These are phyloP conservation scores for Auxenochlorella pyrenoidosa DNA, from an alignment of 139 green algal species.

Conservation along the genomic window DNA sequence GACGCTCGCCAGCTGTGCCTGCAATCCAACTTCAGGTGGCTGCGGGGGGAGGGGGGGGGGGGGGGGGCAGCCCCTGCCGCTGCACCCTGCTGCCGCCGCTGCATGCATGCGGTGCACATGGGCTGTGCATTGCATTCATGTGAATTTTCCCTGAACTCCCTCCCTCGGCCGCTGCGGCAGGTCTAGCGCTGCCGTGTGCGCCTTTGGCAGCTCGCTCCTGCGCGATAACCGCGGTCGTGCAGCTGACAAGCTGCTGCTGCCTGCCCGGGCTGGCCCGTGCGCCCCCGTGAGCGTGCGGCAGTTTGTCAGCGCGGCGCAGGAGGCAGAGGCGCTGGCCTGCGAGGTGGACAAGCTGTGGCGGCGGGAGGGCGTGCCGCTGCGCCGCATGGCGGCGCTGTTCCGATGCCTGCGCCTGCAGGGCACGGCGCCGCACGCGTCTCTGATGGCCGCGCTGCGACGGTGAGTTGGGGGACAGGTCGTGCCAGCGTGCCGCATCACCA, in stretches of 20 bases:
- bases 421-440: background rate
- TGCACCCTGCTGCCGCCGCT: background rate
- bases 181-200: constrained; percentile 22
- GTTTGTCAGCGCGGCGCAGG: background rate
- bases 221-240: background rate
- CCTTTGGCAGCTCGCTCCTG: constrained; percentile 17
- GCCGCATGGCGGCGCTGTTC: background rate
- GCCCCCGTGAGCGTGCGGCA: background rate
- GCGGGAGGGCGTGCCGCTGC: background rate
- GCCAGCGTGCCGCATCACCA: background rate
- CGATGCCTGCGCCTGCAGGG: constrained; percentile 29
- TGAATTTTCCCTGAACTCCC: no score
- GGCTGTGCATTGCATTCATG: background rate
- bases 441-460: background rate
- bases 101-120: no score
- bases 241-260: background rate
- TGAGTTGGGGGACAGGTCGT: background rate
- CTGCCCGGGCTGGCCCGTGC: background rate
- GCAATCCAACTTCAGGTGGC: constrained; percentile 23
- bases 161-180: background rate
- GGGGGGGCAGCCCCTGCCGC: no score
- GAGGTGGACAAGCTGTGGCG: constrained; percentile 6
- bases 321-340: background rate
- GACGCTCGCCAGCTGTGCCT: background rate
- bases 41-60: background rate